Base-by-base conservation (phyloP, 768 basidiomycete species). In the Leucocoprinus birnbaumii region DNA sequence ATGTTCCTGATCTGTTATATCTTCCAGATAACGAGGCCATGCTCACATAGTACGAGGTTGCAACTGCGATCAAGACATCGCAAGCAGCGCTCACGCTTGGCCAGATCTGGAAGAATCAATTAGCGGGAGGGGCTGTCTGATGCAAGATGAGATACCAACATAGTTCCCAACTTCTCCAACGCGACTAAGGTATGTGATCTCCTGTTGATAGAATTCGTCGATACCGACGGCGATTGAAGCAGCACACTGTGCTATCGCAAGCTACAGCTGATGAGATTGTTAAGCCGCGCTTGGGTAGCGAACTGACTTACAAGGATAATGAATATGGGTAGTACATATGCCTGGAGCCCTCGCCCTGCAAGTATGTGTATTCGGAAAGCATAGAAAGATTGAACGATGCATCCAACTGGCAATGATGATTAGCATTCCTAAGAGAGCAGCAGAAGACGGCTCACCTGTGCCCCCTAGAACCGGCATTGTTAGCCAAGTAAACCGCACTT, bases 41-140 rank as follows among this genome's bases (percentile, higher is more conserved):
- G 9, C 70, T 59, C 48, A 66, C 72, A 58, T 66, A 71, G 55
- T 60, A 71, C 5, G 65, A 60, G 67, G 69, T 72, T 24, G 60
- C 62, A 14, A 56, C 59, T 0, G 67, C 70, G 40, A 73, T 71
- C 8, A 61, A 19, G 1, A 68, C 51, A 50, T 73, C 72, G 31
- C 70, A 71, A 1, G 66, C 34, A 6, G 70, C 68, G 9, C 65
- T 67, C 27, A 61, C 57, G n/a, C 65, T 65, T 54, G 69, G 66
- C 72, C 72, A 73, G 21, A 71, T 56, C 68, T 68, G 43, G 21
- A 18, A 31, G 24, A n/a, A 41, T 47, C 19, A 27, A 22, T 14
- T 38, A 16, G 45, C 43, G 9, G 19, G 22, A 3, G 3, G 10
- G 19, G 6, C 41, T 8, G 8, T 1, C 11, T 5, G 25, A 53